Evolutionary conservation across 2,329 filamentous ascomycete genomes (phyloP), one percentile per base, ranked within the genome.

Genomic region (Cladorrhinum sp.): DNA sequence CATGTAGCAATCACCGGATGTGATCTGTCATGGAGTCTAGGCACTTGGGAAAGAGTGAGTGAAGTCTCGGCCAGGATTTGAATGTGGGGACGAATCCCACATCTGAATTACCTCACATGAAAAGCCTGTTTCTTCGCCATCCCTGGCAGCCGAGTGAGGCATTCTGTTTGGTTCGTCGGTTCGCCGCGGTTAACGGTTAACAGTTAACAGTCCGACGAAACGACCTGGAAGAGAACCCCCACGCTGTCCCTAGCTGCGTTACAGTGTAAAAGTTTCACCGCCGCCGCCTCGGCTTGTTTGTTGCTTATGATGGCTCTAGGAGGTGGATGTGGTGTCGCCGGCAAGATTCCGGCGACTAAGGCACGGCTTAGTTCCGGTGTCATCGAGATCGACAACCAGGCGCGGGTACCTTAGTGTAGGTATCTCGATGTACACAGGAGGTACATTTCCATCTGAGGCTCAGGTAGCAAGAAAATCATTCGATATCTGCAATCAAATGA

Each of bases 351-450:
- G 42, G 42, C 10, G 42, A 46, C 18, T 8, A 46, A 18, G n/a
- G 18, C 42, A 8, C 42, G 42, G 42, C 42, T 46, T 46, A 16
- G 52, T 39, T 46, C 24, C 42, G 54, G 23, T 57, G 54, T 57
- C 39, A 49, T 49, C 54, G 54, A 57, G 54, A 57, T 57, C 54
- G 36, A 49, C 54, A n/a, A n/a, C n/a, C n/a, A n/a, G n/a, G n/a
- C n/a, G n/a, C n/a, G n/a, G n/a, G n/a, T n/a, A n/a, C n/a, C n/a
- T n/a, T n/a, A n/a, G n/a, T n/a, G n/a, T n/a, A n/a, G n/a, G n/a
- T n/a, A 57, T 55, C 53, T 23, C 33, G 8, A 36, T 55, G 53
- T 55, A 39, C 53, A 55, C 30, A 55, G 26, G 18, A 36, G 33
- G n/a, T 23, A 46, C 30, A 55, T 42, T n/a, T 46, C 14, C 36